A percentile compares a stretch with the other conserved stretches of the same genome.
Conservation (phyloP, 768 basidiomycete species). For the Inosperma sp. region DNA sequence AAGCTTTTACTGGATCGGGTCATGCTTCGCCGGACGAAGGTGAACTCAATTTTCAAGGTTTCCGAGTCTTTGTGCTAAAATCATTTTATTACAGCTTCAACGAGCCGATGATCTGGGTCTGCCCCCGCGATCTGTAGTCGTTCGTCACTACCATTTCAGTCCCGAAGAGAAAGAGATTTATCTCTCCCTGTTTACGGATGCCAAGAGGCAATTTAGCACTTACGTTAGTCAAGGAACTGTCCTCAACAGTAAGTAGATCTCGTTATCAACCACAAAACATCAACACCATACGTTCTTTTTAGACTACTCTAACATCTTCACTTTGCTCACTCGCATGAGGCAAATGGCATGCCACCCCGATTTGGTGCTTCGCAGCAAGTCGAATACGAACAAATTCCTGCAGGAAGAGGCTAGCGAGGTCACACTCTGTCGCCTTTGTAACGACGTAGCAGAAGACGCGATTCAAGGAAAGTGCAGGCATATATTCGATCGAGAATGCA, state of each 20-base stretch:
- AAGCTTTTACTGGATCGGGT: slow-evolving; percentile 84
- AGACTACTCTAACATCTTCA: slow-evolving; percentile 91
- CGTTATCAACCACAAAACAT: slow-evolving; percentile 5
- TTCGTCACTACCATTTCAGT: slow-evolving; percentile 89
- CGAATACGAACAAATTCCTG: slow-evolving; percentile 59
- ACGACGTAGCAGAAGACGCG: slow-evolving; percentile 95
- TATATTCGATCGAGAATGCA: slow-evolving; percentile 94
- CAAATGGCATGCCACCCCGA: slow-evolving; percentile 97
- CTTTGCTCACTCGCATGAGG: slow-evolving; percentile 90
- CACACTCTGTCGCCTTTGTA: slow-evolving; percentile 91
- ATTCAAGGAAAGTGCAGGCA: slow-evolving; percentile 92
- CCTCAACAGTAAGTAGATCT: slow-evolving; percentile 85
- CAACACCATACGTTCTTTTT: slow-evolving; percentile 6
- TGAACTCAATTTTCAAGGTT: too few species aligned
- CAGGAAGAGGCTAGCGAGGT: slow-evolving; percentile 62
- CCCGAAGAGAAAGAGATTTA: slow-evolving; percentile 97
- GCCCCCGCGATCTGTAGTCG: slow-evolving; percentile 85
- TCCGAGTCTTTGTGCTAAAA: background rate
- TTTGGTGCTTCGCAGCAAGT: slow-evolving; percentile 85
- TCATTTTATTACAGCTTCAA: slow-evolving; percentile 58
- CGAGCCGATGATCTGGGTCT: slow-evolving; percentile 93
- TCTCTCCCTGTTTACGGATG: slow-evolving; percentile 85
- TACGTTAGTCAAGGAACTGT: slow-evolving; percentile 89
- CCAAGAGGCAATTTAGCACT: slow-evolving; percentile 86
- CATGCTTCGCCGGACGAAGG: slow-evolving; percentile 93